Percentiles rank a stretch among this genome's conserved stretches.
Evolutionary conservation across 2,329 filamentous ascomycete genomes (phyloP).

Genomic region (Tothia fuscella): DNA sequence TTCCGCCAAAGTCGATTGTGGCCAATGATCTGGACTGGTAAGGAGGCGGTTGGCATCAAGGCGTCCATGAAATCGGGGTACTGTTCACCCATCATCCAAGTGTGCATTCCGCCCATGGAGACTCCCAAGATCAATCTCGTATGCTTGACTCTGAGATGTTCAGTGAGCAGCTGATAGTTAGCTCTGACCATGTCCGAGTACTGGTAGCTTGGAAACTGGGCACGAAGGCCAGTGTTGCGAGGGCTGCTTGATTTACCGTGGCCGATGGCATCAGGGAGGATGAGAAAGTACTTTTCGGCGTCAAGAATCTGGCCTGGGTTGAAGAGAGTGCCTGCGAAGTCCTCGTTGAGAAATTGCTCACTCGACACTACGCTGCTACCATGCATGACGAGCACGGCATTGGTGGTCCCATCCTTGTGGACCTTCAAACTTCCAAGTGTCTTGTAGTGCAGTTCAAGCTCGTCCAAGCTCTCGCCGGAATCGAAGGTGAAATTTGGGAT

Average conservation of each 20-base stretch:
- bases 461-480: conserved; percentile 1
- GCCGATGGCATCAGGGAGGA: conserved; percentile 56
- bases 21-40: conserved; percentile 16
- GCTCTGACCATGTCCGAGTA: conserved; percentile 60
- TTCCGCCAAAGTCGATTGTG: conserved; percentile 18
- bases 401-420: conserved; percentile 6
- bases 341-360: conserved; percentile 14
- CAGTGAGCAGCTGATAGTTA: conserved; percentile 53
- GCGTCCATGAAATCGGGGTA: conserved; percentile 53
- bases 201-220: conserved; percentile 47
- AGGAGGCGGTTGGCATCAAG: conserved; percentile 16
- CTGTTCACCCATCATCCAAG: conserved; percentile 51
- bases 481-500: conserved; percentile 8
- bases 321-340: conserved; percentile 18
- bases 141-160: conserved; percentile 48
- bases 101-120: conserved; percentile 59
- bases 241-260: conserved; percentile 58
- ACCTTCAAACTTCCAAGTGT: conserved; percentile 8
- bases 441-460: conserved; percentile 7
- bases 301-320: conserved; percentile 20
- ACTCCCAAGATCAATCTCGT: conserved; percentile 53
- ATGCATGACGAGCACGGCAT: conserved; percentile 19
- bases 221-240: conserved; percentile 45
- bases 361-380: conserved; percentile 16
- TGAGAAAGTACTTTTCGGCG: conserved; percentile 54